phyloP scores from a whole-genome alignment of 2,329 filamentous ascomycete genomes.

The Herpotrichia juniperi region DNA sequence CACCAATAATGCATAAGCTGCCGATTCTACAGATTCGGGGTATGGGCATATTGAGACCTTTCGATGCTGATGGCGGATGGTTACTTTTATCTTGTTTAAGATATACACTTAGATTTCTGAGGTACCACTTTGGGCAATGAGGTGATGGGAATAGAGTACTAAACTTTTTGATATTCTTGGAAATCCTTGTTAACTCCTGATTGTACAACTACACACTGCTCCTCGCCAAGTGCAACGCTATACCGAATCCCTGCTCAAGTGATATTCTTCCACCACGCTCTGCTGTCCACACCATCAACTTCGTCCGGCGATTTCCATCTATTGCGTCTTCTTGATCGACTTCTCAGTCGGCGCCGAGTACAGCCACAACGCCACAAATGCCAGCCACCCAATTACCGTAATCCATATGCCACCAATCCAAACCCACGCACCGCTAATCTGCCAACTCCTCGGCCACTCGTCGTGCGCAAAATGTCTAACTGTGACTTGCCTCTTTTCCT shows the following conservation, averaged over 20 bases:
- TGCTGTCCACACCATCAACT: too few relatives aligned
- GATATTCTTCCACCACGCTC: not conserved
- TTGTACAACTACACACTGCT: not conserved
- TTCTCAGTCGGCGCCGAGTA: constrained; percentile 69
- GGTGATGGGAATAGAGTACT: not conserved
- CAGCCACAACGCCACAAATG: constrained; percentile 87
- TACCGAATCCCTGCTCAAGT: not conserved
- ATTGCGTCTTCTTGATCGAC: constrained; percentile 57
- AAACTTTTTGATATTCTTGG: not conserved
- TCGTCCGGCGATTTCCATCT: constrained; percentile 11
- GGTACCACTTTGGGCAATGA: too few relatives aligned
- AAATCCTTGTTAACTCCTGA: not conserved
- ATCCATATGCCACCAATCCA: constrained; percentile 90
- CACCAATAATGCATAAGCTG: too few relatives aligned
- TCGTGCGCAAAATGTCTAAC: constrained; percentile 97
- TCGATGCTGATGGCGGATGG: too few relatives aligned
- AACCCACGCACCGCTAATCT: constrained; percentile 89
- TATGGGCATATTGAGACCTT: too few relatives aligned
- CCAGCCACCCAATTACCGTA: constrained; percentile 82
- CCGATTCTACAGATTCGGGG: too few relatives aligned
- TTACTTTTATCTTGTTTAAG: too few relatives aligned
- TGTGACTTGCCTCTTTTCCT: constrained; percentile 94
- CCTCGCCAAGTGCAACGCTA: not conserved
- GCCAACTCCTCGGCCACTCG: constrained; percentile 90
- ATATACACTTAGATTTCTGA: too few relatives aligned